These are phyloP conservation scores for Neophaeococcomyces mojaviensis DNA, from an alignment of 2,329 filamentous ascomycete species.

Conservation along the genomic window DNA sequence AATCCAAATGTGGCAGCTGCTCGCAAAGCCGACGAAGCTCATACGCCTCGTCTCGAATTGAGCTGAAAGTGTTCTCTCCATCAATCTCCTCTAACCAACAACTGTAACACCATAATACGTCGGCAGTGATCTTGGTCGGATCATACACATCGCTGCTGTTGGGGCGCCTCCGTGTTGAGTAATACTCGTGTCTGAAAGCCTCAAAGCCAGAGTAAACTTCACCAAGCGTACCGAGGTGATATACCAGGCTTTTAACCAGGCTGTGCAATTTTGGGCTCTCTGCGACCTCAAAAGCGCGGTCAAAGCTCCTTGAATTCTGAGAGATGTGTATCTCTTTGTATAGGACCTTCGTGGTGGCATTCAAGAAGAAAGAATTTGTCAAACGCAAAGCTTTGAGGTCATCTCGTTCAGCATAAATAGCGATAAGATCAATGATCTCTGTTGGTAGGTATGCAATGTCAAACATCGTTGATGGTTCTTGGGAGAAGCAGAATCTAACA, in stretches of 20 bases:
- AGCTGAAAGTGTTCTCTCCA: neutral
- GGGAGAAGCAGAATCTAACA: neutral
- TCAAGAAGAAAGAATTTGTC: neutral
- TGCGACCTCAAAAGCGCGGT: slow-evolving; percentile 1
- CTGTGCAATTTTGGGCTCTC: neutral
- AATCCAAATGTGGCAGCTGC: slow-evolving; percentile 1
- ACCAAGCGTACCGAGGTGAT: slow-evolving; percentile 4
- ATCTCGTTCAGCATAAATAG: neutral
- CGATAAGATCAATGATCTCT: neutral
- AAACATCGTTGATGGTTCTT: neutral
- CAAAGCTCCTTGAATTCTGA: slow-evolving; percentile 4
- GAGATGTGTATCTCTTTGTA: slow-evolving; percentile 6
- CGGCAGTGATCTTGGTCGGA: neutral
- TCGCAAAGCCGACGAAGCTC: neutral
- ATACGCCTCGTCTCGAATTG: neutral
- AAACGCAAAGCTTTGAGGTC: slow-evolving; percentile 3
- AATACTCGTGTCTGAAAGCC: slow-evolving; percentile 5
- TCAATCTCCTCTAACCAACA: slow-evolving; percentile 6
- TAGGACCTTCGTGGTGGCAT: neutral
- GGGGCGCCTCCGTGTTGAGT: neutral
- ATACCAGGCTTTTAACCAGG: slow-evolving; percentile 6
- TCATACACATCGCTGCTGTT: neutral
- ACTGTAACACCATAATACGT: neutral
- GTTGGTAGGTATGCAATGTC: neutral
- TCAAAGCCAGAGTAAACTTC: slow-evolving; percentile 1